These are phyloP conservation scores for Aureobasidium subglaciale DNA, from an alignment of 2,329 filamentous ascomycete genomes.

Conservation along the genomic window DNA sequence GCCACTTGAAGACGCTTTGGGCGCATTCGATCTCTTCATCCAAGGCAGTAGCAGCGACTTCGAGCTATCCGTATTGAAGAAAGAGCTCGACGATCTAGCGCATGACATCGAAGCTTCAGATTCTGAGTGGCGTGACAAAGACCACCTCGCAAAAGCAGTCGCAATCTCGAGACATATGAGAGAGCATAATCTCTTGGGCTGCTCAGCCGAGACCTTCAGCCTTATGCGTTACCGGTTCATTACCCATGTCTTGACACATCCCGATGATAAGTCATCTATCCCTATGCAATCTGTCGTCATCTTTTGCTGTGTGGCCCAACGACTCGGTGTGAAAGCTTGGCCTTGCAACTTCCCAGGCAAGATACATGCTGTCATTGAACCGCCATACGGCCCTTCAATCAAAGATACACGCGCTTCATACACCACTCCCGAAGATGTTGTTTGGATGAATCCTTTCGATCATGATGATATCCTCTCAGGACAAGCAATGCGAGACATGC, in stretches of 20 bases:
- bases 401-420: constrained; percentile 22
- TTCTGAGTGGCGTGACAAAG: constrained; percentile 48
- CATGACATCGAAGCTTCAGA: constrained; percentile 47
- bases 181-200: constrained; percentile 60
- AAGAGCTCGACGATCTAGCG: constrained; percentile 59
- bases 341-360: constrained; percentile 80
- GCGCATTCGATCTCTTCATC: constrained; percentile 85
- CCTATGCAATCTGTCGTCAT: constrained; percentile 83
- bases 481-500: constrained; percentile 29
- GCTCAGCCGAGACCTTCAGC: constrained; percentile 63
- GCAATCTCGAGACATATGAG: constrained; percentile 64
- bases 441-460: constrained; percentile 73
- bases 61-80: constrained; percentile 60
- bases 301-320: constrained; percentile 70
- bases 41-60: constrained; percentile 58
- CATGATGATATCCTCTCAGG: constrained; percentile 35
- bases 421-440: constrained; percentile 45
- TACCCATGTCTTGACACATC: constrained; percentile 75
- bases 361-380: constrained; percentile 66
- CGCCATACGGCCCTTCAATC: constrained; percentile 42
- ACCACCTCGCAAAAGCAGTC: constrained; percentile 61
- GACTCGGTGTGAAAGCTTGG: constrained; percentile 66
- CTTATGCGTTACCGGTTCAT: constrained; percentile 83
- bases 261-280: constrained; percentile 68
- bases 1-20: constrained; percentile 66